Evolutionary conservation across 2,329 filamentous ascomycete genomes (phyloP), one percentile per base, ranked within the genome.

Genomic region (Cadophora sp.): DNA sequence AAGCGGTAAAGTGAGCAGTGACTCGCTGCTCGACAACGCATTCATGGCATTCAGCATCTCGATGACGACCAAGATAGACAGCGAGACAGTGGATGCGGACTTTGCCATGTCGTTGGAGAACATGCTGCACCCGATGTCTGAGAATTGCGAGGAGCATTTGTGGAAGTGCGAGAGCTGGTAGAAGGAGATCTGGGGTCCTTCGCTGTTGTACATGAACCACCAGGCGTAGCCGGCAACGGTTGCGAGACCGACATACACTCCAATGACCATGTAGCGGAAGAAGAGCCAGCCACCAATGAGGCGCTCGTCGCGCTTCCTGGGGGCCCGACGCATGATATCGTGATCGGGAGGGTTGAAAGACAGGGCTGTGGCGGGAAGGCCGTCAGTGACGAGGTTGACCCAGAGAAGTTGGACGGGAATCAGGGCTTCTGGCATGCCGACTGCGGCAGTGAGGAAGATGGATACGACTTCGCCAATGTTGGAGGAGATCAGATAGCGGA

Each of bases 41-140:
- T 99, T 99, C 91, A 98, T 95, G 75, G 96, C 96, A 82, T 99
- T 99, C 79, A 99, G 88, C 96, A 99, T 99, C 83, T 99, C 96
- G 77, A 99, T 98, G 69, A 97, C 94, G 56, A 99, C 96, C 22
- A 99, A 86, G 76, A 92, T 92, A 3, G 93, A 97, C 69, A 99
- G 86, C 7, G 94, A 97, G 31, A 99, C 90, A 1, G 96, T 99
- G 24, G 94, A 97, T 2, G 94, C 96, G 5, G 94, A 89, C 81
- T 95, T 94, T 73, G 94, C 89, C 85, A 92, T 91, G 72, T 93
- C 87, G 77, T 97, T 91, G 72, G 86, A 83, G 83, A 99, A 99
- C 87, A 99, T 98, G 71, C 89, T 83, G 81, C 96, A 99, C 64
- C 93, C 94, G 76, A 98, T 93, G 75, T 95, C 91, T 0, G 94